These are phyloP conservation scores for Fusarium fujikuroi DNA, from an alignment of 2,329 filamentous ascomycete species.

Conservation along the genomic window DNA sequence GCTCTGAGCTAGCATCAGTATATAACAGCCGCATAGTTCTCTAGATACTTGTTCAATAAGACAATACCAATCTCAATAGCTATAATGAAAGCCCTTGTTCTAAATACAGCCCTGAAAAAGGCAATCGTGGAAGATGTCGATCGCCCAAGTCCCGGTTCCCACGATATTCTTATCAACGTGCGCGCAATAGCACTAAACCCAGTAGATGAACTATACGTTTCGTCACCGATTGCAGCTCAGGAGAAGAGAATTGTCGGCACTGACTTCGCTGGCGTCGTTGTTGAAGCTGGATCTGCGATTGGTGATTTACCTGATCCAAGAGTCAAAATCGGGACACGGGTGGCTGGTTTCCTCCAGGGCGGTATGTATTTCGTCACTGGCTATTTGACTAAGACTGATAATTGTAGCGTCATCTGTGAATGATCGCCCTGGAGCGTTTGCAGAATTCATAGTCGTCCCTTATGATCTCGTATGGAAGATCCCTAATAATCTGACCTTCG, in stretches of 20 bases:
- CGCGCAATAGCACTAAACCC: conserved; percentile 44
- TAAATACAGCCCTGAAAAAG: not conserved
- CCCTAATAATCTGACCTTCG: conserved; percentile 45
- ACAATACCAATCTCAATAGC: rapidly evolving
- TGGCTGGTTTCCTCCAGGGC: conserved; percentile 57
- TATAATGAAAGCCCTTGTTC: conserved; percentile 42
- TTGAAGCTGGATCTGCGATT: conserved; percentile 29
- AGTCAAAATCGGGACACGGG: conserved; percentile 45
- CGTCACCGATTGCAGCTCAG: conserved; percentile 47
- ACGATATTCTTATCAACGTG: conserved; percentile 41
- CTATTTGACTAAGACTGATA: rapidly evolving
- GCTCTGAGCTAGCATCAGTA: not conserved
- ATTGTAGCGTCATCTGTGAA: conserved; percentile 51
- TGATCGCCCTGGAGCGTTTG: conserved; percentile 56
- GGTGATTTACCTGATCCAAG: conserved; percentile 18
- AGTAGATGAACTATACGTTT: conserved; percentile 49
- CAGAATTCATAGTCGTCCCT: conserved; percentile 51
- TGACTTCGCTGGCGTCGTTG: conserved; percentile 54
- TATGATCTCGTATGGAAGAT: conserved; percentile 54
- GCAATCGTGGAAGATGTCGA: conserved; percentile 31
- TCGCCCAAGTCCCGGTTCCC: conserved; percentile 10
- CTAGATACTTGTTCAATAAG: rapidly evolving
- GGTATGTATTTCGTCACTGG: not conserved
- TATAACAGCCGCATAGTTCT: rapidly evolving
- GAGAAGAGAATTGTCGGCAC: conserved; percentile 50